A percentile compares a stretch with the other conserved stretches of the same genome.
These are phyloP conservation scores for Capsicum baccatum DNA, from an alignment of 257 asterid genomes.

Conservation along the genomic window DNA sequence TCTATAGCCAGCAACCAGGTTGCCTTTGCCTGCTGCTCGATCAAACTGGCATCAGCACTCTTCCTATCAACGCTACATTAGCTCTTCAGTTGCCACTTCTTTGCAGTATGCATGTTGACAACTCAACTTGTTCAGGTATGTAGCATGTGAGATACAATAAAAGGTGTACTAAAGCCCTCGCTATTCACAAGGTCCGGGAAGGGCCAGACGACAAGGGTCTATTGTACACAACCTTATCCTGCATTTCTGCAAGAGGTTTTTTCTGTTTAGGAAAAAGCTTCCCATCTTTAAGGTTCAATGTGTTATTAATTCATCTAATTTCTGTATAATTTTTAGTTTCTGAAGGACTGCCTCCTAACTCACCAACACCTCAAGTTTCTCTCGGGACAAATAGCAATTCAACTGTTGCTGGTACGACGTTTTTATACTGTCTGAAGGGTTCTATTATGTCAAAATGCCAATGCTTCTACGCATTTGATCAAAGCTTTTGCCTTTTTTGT, in stretches of 20 bases:
- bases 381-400: constrained; percentile 51
- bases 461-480: background rate
- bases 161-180: no score
- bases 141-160: background rate
- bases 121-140: constrained; percentile 53
- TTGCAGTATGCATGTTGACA: constrained; percentile 48
- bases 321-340: constrained; percentile 7
- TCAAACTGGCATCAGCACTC: constrained; percentile 43
- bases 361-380: constrained; percentile 61
- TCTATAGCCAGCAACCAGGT: constrained; percentile 44
- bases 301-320: background rate
- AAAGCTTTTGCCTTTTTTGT: background rate
- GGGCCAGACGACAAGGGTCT: no score
- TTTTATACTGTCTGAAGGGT: background rate
- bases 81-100: constrained; percentile 72
- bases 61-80: constrained; percentile 61
- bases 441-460: background rate
- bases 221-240: no score
- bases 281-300: background rate
- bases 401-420: constrained; percentile 50
- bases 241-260: no score
- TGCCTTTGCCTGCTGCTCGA: constrained; percentile 65
- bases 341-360: constrained; percentile 44
- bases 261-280: background rate
- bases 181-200: no score